phyloP scores from a whole-genome alignment of 768 basidiomycete species.

The Phanerochaete carnosa region DNA sequence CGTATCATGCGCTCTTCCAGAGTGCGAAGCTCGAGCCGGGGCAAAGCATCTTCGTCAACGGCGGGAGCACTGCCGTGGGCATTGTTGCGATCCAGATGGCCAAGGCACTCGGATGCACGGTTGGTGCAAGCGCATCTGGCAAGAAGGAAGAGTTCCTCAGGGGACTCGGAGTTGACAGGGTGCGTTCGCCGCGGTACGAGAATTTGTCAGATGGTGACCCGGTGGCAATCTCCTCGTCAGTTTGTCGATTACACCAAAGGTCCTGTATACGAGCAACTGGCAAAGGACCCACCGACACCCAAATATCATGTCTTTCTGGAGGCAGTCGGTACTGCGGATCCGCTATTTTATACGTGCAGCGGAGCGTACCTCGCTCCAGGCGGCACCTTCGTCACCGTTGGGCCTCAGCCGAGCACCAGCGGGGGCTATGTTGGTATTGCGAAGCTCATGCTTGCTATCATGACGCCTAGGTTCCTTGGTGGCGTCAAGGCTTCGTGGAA shows the following conservation, averaged over 20 bases:
- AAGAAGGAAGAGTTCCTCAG: slow-evolving; percentile 60
- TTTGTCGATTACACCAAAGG: slow-evolving; percentile 62
- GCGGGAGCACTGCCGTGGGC: slow-evolving; percentile 68
- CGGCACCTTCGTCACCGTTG: slow-evolving; percentile 52
- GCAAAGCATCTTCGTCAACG: slow-evolving; percentile 65
- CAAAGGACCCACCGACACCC: slow-evolving; percentile 39
- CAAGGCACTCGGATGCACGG: slow-evolving; percentile 56
- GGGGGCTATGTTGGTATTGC: slow-evolving; percentile 32
- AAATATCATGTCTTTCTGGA: slow-evolving; percentile 62
- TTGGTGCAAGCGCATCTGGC: slow-evolving; percentile 56
- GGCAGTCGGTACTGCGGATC: slow-evolving; percentile 47
- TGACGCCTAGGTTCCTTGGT: slow-evolving; percentile 53
- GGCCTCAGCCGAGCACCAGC: slow-evolving; percentile 37
- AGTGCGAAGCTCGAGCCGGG: slow-evolving; percentile 49
- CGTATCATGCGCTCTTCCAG: slow-evolving; percentile 51
- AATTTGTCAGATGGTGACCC: background rate
- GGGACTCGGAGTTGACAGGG: slow-evolving; percentile 63
- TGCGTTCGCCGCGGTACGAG: slow-evolving; percentile 23
- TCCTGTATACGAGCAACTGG: slow-evolving; percentile 46
- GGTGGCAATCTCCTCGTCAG: slow-evolving; percentile 14
- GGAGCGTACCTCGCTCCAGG: slow-evolving; percentile 51
- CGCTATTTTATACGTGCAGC: slow-evolving; percentile 46
- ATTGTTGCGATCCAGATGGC: slow-evolving; percentile 71
- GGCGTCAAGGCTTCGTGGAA: slow-evolving; percentile 41
- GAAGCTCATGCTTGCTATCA: slow-evolving; percentile 25